Base-by-base conservation (phyloP, 1,284 basidiomycete species). In the Sphagnurus paluster region DNA sequence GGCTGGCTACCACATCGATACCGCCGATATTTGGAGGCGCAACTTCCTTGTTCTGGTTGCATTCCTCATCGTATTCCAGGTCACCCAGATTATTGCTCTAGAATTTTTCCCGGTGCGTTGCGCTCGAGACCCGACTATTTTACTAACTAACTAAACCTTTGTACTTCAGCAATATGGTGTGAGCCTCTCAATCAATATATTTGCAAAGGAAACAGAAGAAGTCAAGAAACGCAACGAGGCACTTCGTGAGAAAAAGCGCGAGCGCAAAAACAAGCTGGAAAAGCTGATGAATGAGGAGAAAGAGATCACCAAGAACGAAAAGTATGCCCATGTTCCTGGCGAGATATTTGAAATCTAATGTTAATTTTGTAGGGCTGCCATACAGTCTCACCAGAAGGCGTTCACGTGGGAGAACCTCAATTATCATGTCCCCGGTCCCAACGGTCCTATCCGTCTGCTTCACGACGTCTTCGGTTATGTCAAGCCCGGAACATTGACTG, bases 401-500 rank as follows among this genome's bases (percentile, higher is more conserved):
- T 84, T 89, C 57, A 84, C 85, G 0, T 89, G 85, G 85, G 80
- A 87, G 58, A 65, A 68, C 10, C 64, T 89, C 49, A 84, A 84
- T 58, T 92, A 91, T 56, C 73, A 80, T 56, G 85, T 93, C 20
- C 84, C 83, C 6, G 80, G 88, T 23, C 78, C 86, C 32, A 83
- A 79, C 17, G 85, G 92, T 35, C 72, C 73, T 3, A 77, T 76
- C 14, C 76, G 85, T 40, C 75, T 96, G 29, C 75, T 96, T 39
- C 83, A 94, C 61, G 82, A 93, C 57, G 86, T 96, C n/a, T 82
- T 79, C 57, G 93, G 93, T 0, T 96, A 86, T 67, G 90, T 94
- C 48, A 87, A 85, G 56, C 91, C 91, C n/a, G 90, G 89, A 9
- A 90, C 85, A 14, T 69, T 96, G 56, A 88, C 84, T 1, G 86